Percentiles rank a stretch among this genome's conserved stretches.
phyloP scores from a whole-genome alignment of 2,329 filamentous ascomycete genomes.

The Nigrospora osmanthi region DNA sequence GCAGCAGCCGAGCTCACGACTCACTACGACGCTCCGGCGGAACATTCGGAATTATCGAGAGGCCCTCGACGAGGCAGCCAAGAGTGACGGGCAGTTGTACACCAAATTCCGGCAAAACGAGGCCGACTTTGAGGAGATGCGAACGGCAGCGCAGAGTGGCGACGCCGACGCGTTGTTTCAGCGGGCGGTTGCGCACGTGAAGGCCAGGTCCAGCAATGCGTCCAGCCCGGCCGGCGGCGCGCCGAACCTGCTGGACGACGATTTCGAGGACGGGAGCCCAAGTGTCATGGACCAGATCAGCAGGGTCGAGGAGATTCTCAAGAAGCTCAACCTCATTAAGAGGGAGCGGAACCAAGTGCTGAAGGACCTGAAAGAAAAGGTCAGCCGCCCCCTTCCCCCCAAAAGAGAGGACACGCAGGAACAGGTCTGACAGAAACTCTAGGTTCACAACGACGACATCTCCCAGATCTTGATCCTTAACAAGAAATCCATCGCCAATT shows the following conservation, averaged over 20 bases:
- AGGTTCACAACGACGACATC: constrained; percentile 96
- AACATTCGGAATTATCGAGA: constrained; percentile 85
- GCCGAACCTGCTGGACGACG: constrained; percentile 80
- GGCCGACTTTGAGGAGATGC: constrained; percentile 90
- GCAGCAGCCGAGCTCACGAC: constrained; percentile 84
- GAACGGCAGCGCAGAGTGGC: constrained; percentile 75
- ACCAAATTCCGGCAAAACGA: constrained; percentile 81
- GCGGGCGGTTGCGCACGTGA: constrained; percentile 72
- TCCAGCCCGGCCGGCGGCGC: constrained; percentile 56
- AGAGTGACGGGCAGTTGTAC: constrained; percentile 78
- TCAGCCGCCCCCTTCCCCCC: constrained; percentile 28
- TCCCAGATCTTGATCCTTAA: constrained; percentile 95
- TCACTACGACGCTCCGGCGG: constrained; percentile 79
- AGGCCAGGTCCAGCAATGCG: constrained; percentile 53
- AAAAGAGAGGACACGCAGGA: not conserved
- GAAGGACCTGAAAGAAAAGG: constrained; percentile 97
- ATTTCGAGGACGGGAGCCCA: constrained; percentile 72
- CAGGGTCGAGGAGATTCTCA: constrained; percentile 80
- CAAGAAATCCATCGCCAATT: constrained; percentile 91
- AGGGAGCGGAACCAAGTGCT: constrained; percentile 84
- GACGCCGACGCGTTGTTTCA: constrained; percentile 88
- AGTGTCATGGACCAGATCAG: constrained; percentile 87
- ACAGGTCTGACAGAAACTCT: not conserved
- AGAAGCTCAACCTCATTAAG: constrained; percentile 88
- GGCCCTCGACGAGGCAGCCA: constrained; percentile 80